Evolutionary conservation across 1,139 yeast species (phyloP).

Genomic region (Geotrichum fermentans): DNA sequence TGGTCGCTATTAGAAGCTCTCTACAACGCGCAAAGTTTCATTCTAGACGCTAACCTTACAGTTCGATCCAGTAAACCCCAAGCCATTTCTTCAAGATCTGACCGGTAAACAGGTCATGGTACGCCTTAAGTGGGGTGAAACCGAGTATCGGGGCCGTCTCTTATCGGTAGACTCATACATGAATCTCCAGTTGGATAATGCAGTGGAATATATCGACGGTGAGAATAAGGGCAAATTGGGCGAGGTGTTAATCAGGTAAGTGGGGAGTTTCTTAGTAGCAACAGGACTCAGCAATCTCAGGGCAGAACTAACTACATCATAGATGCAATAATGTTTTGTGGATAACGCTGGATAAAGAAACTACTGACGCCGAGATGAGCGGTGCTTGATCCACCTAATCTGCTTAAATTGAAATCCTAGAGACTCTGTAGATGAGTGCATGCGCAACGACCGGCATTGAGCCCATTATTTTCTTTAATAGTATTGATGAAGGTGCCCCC

Average conservation of each 20-base stretch:
- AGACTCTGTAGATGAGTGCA: too few relatives aligned
- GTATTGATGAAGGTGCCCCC: too few relatives aligned
- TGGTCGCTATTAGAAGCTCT: too few relatives aligned
- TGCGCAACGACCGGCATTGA: too few relatives aligned
- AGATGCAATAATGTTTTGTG: conserved; percentile 45
- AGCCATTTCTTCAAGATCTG: conserved; percentile 77
- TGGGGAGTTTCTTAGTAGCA: background rate
- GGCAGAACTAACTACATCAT: conserved; percentile 7
- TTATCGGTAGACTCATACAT: conserved; percentile 86
- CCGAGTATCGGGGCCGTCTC: conserved; percentile 83
- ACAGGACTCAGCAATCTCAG: too few relatives aligned
- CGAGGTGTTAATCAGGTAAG: conserved; percentile 73
- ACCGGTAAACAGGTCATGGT: conserved; percentile 69
- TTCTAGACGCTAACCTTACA: conserved; percentile 23
- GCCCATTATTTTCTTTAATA: too few relatives aligned
- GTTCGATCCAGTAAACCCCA: conserved; percentile 82
- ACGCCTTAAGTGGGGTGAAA: conserved; percentile 85
- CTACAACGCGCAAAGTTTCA: too few relatives aligned
- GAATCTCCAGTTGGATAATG: conserved; percentile 73
- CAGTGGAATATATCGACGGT: conserved; percentile 57
- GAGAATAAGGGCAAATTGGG: conserved; percentile 60
- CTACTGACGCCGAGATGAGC: conserved; percentile 6
- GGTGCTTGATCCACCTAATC: too few relatives aligned
- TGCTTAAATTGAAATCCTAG: too few relatives aligned
- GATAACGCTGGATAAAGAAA: conserved; percentile 33